Conservation (phyloP, 768 basidiomycete genomes). For the Lentinula raphanica region DNA sequence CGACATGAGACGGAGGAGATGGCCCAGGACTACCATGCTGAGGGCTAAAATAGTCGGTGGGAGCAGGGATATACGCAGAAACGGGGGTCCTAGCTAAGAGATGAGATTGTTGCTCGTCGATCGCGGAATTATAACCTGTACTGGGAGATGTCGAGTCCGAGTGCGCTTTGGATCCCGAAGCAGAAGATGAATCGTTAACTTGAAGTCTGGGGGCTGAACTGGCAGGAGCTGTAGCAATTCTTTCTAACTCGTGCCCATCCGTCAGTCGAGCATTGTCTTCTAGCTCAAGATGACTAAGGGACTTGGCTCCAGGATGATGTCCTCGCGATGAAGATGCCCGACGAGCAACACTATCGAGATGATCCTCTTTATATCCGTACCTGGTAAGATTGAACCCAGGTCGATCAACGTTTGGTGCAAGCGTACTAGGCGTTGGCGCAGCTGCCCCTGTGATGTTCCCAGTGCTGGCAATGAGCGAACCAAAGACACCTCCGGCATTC, state of each 20-base stretch:
- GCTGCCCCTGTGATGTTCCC: slow-evolving; percentile 60
- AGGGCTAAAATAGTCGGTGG: background rate
- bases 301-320: slow-evolving; percentile 2
- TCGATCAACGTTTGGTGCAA: slow-evolving; percentile 54
- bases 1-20: background rate
- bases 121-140: background rate
- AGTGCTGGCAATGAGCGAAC: slow-evolving; percentile 66
- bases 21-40: background rate
- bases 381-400: slow-evolving; percentile 66
- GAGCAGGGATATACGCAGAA: slow-evolving; percentile 1
- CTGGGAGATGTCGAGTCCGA: background rate
- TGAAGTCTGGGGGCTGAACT: background rate
- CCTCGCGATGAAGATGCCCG: background rate
- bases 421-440: slow-evolving; percentile 41
- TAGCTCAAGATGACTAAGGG: background rate
- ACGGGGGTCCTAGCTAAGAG: background rate
- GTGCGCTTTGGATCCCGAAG: background rate
- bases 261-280: background rate
- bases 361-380: slow-evolving; percentile 20
- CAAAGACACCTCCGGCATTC: slow-evolving; percentile 59
- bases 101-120: background rate
- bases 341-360: background rate
- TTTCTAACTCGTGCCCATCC: background rate
- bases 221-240: background rate
- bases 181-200: background rate